Conservation (phyloP, 225 moss, liverwort and hornwort species). For the Polytrichum commune region DNA sequence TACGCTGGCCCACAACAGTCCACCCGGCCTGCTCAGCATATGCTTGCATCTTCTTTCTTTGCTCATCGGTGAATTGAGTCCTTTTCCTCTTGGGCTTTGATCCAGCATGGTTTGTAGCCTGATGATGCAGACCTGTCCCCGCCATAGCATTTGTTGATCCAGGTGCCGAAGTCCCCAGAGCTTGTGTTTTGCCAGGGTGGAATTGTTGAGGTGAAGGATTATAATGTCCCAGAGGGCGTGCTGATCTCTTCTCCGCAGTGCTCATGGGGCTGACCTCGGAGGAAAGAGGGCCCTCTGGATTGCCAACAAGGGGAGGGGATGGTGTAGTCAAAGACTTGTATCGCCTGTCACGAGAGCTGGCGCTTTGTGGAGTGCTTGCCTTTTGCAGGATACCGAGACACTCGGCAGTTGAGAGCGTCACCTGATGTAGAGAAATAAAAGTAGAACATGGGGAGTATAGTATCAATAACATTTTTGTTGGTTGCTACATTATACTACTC, state of each 20-base stretch:
- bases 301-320: constrained; percentile 5
- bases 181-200: constrained; percentile 4
- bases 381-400: constrained; percentile 42
- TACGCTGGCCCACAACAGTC: constrained; percentile 58
- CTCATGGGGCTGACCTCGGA: constrained; percentile 41
- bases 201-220: constrained; percentile 11
- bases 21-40: constrained; percentile 54
- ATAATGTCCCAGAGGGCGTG: not conserved
- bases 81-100: constrained; percentile 43
- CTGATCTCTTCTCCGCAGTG: constrained; percentile 19
- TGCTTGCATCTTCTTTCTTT: constrained; percentile 41
- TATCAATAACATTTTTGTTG: too few species aligned
- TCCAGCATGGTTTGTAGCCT: not conserved
- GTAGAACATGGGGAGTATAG: too few species aligned
- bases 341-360: constrained; percentile 16
- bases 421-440: constrained; percentile 3
- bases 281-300: constrained; percentile 37
- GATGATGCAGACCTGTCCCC: not conserved
- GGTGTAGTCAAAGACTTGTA: constrained; percentile 5
- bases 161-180: constrained; percentile 3
- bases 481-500: too few species aligned
- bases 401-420: constrained; percentile 49
- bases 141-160: constrained; percentile 2
- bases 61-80: constrained; percentile 52
- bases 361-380: constrained; percentile 34